Evolutionary conservation across 306 rosid species (phyloP), one percentile per base, ranked within the genome.

Genomic region (Cicer judaicum): DNA sequence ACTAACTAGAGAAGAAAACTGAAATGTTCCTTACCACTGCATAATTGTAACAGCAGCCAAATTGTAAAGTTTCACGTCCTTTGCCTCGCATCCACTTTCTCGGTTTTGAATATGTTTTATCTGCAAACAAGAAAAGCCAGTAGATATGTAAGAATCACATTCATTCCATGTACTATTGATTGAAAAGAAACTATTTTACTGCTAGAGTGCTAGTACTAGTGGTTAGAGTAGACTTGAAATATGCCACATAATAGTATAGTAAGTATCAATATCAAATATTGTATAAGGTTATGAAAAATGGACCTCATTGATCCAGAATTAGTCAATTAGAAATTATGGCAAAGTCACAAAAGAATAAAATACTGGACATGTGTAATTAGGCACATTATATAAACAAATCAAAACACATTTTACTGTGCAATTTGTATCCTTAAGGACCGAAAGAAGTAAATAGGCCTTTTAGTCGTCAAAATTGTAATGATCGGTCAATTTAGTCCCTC

Each of bases 21-120:
- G 1, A 3, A 18, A 54, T 54, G 13, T 9, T 7, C 34, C 60
- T 54, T 16, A 88, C 92, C 87, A 0, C 7, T 21, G 89, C 89
- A 64, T 90, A 90, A 80, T 86, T 90, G 80, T 90, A 90, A 59
- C 91, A 86, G 11, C 96, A 88, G 2, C 91, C 91, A 85, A 86
- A 88, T 70, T 90, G 96, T 40, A 86, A 64, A 1, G 89, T 88
- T 7, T 83, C 88, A 0, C 90, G 84, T 40, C 96, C 92, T 82
- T 90, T 86, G 36, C 91, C 91, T 4, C 88, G 88, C 89, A 88
- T 90, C 92, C 92, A 88, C 81, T 77, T 86, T 77, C 77, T 81
- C 13, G 92, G 92, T 70, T 84, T 84, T 6, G 89, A 74, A 79
- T 84, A 90, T 10, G 92, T 88, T 60, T 84, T 71, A 15, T 14